A percentile compares a stretch with the other conserved stretches of the same genome.
These are phyloP conservation scores for Kazachstania sp. DNA, from an alignment of 1,139 yeast genomes.

Conservation along the genomic window DNA sequence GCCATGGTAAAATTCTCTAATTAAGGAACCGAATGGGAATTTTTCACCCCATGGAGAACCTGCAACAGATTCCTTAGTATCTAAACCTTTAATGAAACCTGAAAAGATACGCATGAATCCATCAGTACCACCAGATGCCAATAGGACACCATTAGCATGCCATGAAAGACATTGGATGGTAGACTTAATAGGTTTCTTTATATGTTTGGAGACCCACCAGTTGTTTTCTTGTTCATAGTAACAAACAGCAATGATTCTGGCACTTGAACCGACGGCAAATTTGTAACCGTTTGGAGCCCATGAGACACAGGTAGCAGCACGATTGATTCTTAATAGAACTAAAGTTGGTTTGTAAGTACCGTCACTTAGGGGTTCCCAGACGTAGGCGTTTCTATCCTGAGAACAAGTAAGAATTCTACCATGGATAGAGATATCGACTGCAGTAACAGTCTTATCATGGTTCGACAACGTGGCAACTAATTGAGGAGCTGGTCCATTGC, in stretches of 20 bases:
- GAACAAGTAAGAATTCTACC: slow-evolving; percentile 95
- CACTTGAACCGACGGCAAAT: slow-evolving; percentile 96
- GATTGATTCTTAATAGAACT: slow-evolving; percentile 81
- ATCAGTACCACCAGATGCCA: slow-evolving; percentile 91
- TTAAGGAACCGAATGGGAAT: slow-evolving; percentile 88
- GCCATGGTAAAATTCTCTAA: slow-evolving; percentile 74
- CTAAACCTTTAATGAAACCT: slow-evolving; percentile 86
- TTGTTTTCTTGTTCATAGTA: slow-evolving; percentile 93
- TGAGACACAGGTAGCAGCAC: slow-evolving; percentile 87
- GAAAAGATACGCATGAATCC: slow-evolving; percentile 92
- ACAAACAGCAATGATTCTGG: slow-evolving; percentile 89
- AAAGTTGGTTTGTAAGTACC: slow-evolving; percentile 76
- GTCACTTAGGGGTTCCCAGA: slow-evolving; percentile 72
- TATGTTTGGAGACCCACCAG: slow-evolving; percentile 99
- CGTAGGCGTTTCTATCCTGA: slow-evolving; percentile 95
- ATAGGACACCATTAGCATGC: slow-evolving; percentile 89
- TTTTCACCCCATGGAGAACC: slow-evolving; percentile 90
- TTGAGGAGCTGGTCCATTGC: slow-evolving; percentile 35
- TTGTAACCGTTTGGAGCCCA: slow-evolving; percentile 93
- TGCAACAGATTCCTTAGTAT: slow-evolving; percentile 57
- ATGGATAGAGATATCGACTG: slow-evolving; percentile 82
- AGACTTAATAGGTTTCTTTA: slow-evolving; percentile 85
- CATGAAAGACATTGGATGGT: slow-evolving; percentile 80
- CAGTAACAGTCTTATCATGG: slow-evolving; percentile 92
- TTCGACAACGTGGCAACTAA: slow-evolving; percentile 58